A percentile compares a stretch with the other conserved stretches of the same genome.
Evolutionary conservation across 2,329 filamentous ascomycete species (phyloP).

Genomic region (Epichloe brachyelytri): DNA sequence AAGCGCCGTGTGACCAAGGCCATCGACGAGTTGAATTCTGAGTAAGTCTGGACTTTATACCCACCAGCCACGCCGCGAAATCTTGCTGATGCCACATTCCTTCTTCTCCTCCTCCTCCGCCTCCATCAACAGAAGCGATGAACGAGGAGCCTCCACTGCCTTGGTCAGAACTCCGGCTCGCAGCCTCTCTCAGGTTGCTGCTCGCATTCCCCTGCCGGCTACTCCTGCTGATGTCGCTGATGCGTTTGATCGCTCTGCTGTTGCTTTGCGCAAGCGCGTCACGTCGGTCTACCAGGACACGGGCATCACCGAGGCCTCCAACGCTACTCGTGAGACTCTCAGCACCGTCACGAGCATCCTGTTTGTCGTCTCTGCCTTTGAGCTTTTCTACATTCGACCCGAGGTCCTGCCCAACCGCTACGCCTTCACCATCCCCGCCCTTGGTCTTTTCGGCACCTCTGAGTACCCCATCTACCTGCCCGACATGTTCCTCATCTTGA

Average conservation of each 20-base stretch:
- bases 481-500: slow-evolving; percentile 68
- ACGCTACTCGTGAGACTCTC: slow-evolving; percentile 53
- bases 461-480: slow-evolving; percentile 56
- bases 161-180: slow-evolving; percentile 37
- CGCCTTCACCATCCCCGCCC: slow-evolving; percentile 57
- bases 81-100: neutral
- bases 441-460: slow-evolving; percentile 39
- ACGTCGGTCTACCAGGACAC: slow-evolving; percentile 50
- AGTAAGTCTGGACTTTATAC: slow-evolving; percentile 24
- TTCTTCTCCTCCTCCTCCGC: neutral
- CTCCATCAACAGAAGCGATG: slow-evolving; percentile 15
- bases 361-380: slow-evolving; percentile 52
- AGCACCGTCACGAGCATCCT: slow-evolving; percentile 64
- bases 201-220: slow-evolving; percentile 60
- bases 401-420: slow-evolving; percentile 61
- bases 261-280: slow-evolving; percentile 54
- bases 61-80: neutral
- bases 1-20: slow-evolving; percentile 33
- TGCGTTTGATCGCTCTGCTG: slow-evolving; percentile 58
- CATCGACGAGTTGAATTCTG: slow-evolving; percentile 31
- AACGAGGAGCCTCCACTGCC: slow-evolving; percentile 28
- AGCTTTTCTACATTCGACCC: slow-evolving; percentile 55
- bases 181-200: slow-evolving; percentile 37
- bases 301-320: slow-evolving; percentile 51
- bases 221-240: slow-evolving; percentile 68